These are phyloP conservation scores for Wickerhamomyces subpelliculosus DNA, from an alignment of 805 yeast genomes.

Conservation along the genomic window DNA sequence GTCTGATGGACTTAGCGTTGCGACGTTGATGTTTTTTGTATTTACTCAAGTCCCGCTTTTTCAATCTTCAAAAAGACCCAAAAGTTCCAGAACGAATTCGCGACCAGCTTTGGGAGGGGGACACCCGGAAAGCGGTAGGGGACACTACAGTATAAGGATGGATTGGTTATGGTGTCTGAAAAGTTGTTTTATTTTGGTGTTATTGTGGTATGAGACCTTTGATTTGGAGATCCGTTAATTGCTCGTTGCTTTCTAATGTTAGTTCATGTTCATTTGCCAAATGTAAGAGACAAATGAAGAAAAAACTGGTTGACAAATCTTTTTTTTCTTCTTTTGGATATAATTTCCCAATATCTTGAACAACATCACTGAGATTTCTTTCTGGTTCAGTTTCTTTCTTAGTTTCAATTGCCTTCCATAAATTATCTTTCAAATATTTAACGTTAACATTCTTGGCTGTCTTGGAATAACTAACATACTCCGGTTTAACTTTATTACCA, in stretches of 20 bases:
- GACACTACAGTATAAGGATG: too few species aligned
- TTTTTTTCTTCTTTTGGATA: slow-evolving; percentile 50
- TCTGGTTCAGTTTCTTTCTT: slow-evolving; percentile 8
- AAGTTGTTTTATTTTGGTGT: too few species aligned
- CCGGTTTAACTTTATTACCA: slow-evolving; percentile 27
- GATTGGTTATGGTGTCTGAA: too few species aligned
- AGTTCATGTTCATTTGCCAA: slow-evolving; percentile 84
- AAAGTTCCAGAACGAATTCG: too few species aligned
- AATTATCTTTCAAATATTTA: slow-evolving; percentile 61
- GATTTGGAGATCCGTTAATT: neutral
- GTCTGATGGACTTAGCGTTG: too few species aligned
- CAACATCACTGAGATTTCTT: slow-evolving; percentile 37
- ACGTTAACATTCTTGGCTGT: slow-evolving; percentile 79
- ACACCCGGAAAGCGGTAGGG: too few species aligned
- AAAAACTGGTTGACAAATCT: slow-evolving; percentile 79
- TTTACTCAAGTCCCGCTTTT: too few species aligned
- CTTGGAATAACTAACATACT: slow-evolving; percentile 53
- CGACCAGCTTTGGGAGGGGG: too few species aligned
- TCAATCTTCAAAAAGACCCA: too few species aligned
- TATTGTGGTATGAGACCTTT: neutral
- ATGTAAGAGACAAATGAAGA: slow-evolving; percentile 78
- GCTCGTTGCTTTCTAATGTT: slow-evolving; percentile 35
- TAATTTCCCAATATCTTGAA: slow-evolving; percentile 39
- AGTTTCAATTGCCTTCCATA: slow-evolving; percentile 55
- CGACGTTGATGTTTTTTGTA: too few species aligned